A percentile compares a stretch with the other conserved stretches of the same genome.
phyloP scores from a whole-genome alignment of 2,329 filamentous ascomycete genomes.

The Exophiala dermatitidis region DNA sequence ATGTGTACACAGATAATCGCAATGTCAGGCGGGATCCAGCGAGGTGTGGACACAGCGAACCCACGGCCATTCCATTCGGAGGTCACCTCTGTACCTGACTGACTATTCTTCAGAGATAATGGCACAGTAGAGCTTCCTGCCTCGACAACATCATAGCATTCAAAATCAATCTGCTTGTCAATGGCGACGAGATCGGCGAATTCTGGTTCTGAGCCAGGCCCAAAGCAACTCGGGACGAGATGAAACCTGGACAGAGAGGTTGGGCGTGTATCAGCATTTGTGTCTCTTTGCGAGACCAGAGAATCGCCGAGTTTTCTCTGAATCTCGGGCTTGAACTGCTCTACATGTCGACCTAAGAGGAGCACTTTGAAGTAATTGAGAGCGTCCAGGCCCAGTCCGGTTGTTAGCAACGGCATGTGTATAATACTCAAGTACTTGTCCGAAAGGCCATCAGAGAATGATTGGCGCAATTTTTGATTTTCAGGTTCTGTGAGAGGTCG shows the following conservation, averaged over 20 bases:
- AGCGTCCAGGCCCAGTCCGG: conserved; percentile 19
- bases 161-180: conserved; percentile 40
- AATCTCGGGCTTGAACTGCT: conserved; percentile 20
- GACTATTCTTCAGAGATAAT: conserved; percentile 28
- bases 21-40: conserved; percentile 42
- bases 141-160: conserved; percentile 35
- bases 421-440: conserved; percentile 18
- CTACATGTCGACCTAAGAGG: conserved; percentile 15
- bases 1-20: conserved; percentile 40
- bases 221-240: conserved; percentile 44
- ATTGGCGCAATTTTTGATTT: not conserved
- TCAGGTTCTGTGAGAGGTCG: conserved; percentile 25
- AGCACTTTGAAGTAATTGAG: conserved; percentile 20
- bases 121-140: conserved; percentile 24
- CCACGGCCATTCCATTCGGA: conserved; percentile 35
- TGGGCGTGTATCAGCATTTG: conserved; percentile 32
- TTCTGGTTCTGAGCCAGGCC: conserved; percentile 38
- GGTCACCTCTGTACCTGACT: conserved; percentile 28
- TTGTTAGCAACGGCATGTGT: conserved; percentile 26
- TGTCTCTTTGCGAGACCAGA: conserved; percentile 36
- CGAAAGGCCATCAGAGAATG: not conserved
- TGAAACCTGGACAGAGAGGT: conserved; percentile 41
- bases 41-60: conserved; percentile 35
- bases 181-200: conserved; percentile 43
- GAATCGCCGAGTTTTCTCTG: conserved; percentile 43